phyloP scores from a whole-genome alignment of 2,329 filamentous ascomycete species.

The Arthrobotrys sphaeroides region DNA sequence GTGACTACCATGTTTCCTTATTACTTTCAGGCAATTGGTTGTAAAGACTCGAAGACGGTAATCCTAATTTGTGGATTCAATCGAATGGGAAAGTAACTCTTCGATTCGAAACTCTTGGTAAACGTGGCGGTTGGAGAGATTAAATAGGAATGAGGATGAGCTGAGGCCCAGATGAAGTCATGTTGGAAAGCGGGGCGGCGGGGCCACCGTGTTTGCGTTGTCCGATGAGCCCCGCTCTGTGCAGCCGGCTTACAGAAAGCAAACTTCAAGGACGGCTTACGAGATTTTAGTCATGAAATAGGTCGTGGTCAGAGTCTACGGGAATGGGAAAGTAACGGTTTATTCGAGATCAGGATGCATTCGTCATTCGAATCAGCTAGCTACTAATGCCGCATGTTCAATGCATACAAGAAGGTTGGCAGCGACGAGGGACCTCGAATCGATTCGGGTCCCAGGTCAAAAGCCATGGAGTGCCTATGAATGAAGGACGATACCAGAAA shows the following conservation, averaged over 20 bases:
- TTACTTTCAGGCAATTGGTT: background rate
- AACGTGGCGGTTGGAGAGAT: background rate
- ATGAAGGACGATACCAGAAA: constrained; percentile 4
- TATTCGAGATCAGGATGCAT: constrained; percentile 37
- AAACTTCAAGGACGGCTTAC: background rate
- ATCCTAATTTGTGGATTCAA: background rate
- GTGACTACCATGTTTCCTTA: constrained; percentile 20
- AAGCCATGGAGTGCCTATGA: constrained; percentile 3
- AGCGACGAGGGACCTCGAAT: background rate
- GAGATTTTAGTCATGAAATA: too few species aligned
- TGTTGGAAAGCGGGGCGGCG: constrained; percentile 32
- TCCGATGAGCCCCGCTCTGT: constrained; percentile 39
- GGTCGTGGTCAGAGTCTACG: too few species aligned
- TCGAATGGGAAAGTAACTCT: background rate
- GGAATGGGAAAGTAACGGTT: background rate
- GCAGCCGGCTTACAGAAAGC: background rate
- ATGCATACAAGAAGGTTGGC: constrained; percentile 31
- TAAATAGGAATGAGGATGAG: constrained; percentile 19
- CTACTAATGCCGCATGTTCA: constrained; percentile 6
- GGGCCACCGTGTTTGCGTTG: constrained; percentile 39
- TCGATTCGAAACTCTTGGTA: background rate
- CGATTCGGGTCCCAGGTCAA: constrained; percentile 3
- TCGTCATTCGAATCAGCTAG: constrained; percentile 22
- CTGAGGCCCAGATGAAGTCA: constrained; percentile 18
- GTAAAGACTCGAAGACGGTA: background rate